Conservation (phyloP, 345 rosid species). For the Clarkia xantiana region DNA sequence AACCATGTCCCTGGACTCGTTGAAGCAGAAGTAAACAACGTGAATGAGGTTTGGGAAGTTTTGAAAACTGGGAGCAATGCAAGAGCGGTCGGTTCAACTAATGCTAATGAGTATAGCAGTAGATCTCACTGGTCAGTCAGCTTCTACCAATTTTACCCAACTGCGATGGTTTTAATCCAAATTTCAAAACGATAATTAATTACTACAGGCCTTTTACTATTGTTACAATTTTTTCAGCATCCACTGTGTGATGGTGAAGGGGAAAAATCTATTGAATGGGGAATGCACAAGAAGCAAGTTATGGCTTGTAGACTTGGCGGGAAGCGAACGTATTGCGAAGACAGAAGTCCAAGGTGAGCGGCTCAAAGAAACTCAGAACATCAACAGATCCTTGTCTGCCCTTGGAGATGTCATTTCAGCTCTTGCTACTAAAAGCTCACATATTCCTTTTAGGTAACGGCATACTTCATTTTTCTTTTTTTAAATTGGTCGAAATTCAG, state of each 20-base stretch:
- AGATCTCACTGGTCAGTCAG: conserved; percentile 79
- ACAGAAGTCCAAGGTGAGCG: conserved; percentile 91
- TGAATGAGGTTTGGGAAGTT: conserved; percentile 89
- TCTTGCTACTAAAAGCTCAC: conserved; percentile 82
- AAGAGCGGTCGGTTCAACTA: conserved; percentile 82
- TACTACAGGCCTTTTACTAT: neutral
- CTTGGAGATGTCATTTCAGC: conserved; percentile 97
- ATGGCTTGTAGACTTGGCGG: conserved; percentile 98
- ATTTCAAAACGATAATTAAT: neutral
- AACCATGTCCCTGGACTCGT: conserved; percentile 86
- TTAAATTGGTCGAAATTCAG: neutral
- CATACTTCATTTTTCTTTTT: neutral
- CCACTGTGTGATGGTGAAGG: conserved; percentile 83
- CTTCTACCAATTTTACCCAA: conserved; percentile 1
- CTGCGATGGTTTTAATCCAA: too few species aligned
- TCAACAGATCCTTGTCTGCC: conserved; percentile 89
- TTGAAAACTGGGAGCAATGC: conserved; percentile 75
- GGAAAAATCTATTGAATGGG: conserved; percentile 72
- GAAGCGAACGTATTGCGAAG: conserved; percentile 92
- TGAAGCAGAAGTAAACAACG: conserved; percentile 66
- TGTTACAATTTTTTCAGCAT: conserved; percentile 35
- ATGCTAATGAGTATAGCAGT: conserved; percentile 91
- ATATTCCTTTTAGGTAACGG: conserved; percentile 74
- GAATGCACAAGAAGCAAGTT: conserved; percentile 87
- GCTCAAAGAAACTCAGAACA: conserved; percentile 93